A percentile compares a stretch with the other conserved stretches of the same genome.
phyloP scores from a whole-genome alignment of 805 yeast genomes.

The Priceomyces melissophilus region DNA sequence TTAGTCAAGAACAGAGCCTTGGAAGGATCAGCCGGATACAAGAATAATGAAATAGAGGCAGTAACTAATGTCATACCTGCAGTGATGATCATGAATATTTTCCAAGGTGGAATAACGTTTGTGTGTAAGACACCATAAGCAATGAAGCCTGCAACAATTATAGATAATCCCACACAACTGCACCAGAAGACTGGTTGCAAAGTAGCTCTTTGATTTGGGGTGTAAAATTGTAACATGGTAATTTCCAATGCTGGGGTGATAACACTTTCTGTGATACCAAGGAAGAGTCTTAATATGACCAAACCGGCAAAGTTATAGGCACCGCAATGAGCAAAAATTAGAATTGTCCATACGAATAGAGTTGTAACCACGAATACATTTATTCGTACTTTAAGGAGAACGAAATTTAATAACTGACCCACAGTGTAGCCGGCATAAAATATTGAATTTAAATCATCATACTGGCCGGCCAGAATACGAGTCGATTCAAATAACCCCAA shows the following conservation, averaged over 20 bases:
- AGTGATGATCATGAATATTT: slow-evolving; percentile 49
- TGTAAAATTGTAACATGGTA: slow-evolving; percentile 51
- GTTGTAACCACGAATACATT: slow-evolving; percentile 34
- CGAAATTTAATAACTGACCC: slow-evolving; percentile 44
- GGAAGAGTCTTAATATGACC: slow-evolving; percentile 44
- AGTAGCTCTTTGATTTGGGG: slow-evolving; percentile 43
- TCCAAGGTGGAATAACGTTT: slow-evolving; percentile 39
- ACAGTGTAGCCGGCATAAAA: slow-evolving; percentile 48
- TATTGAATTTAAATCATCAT: slow-evolving; percentile 45
- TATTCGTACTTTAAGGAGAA: slow-evolving; percentile 43
- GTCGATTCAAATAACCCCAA: slow-evolving; percentile 46
- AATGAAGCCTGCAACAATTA: slow-evolving; percentile 52
- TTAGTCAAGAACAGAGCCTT: slow-evolving; percentile 42
- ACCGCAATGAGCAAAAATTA: slow-evolving; percentile 45
- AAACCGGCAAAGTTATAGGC: slow-evolving; percentile 46
- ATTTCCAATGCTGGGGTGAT: slow-evolving; percentile 32
- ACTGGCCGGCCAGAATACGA: slow-evolving; percentile 38
- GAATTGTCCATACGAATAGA: slow-evolving; percentile 42
- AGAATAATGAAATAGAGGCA: slow-evolving; percentile 14
- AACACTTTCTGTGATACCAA: slow-evolving; percentile 40
- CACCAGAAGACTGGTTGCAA: slow-evolving; percentile 53
- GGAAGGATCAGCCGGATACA: slow-evolving; percentile 55
- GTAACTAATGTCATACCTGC: slow-evolving; percentile 47
- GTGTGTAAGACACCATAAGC: slow-evolving; percentile 35
- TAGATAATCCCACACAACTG: slow-evolving; percentile 49